Base-by-base conservation (phyloP, 1,284 basidiomycete species). In the Trametes pubescens region DNA sequence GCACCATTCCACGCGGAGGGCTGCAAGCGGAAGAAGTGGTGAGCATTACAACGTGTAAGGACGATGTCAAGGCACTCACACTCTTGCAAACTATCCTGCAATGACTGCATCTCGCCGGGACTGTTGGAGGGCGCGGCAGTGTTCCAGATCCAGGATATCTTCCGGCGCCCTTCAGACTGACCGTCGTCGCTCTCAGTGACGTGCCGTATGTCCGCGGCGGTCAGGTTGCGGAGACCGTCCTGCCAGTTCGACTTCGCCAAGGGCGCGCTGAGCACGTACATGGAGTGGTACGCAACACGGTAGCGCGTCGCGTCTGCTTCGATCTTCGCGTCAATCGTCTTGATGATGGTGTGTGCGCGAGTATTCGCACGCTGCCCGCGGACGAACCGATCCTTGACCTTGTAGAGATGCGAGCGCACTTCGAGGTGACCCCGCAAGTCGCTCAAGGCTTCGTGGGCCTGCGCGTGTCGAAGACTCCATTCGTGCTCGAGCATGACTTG, bases 361-460 rank as follows among this genome's bases (percentile, higher is more conserved):
- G 62, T 64, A 21, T 59, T 64, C n/a, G 44, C 29, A 7, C 53
- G 62, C 43, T 59, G 57, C 21, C 62, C 58, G 9, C 57, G 44
- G 24, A 53, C 52, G 40, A 55, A 60, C 2, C 57, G 51, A 26
- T 64, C 57, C 52, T 64, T 64, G 57, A 56, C 51, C 29, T 43
- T 16, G 38, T 51, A 56, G 16, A 64, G 35, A 37, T 64, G 57
- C 16, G 35, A 37, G 7, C 64, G 59, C 9, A 65, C 35, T 9
- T 51, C 51, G 6, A 65, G 64, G 26, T 61, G 64, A 5, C 52
- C 38, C n/a, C 64, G 63, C 1, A 67, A 37, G 32, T 65, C 54
- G 16, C n/a, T 49, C 46, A 10, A 65, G 60, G 11, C n/a, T n/a
- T n/a, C n/a, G n/a, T n/a, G n/a, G n/a, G n/a, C n/a, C n/a, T n/a